A percentile compares a stretch with the other conserved stretches of the same genome.
phyloP scores from a whole-genome alignment of 768 basidiomycete species.

The Mycena polygramma region DNA sequence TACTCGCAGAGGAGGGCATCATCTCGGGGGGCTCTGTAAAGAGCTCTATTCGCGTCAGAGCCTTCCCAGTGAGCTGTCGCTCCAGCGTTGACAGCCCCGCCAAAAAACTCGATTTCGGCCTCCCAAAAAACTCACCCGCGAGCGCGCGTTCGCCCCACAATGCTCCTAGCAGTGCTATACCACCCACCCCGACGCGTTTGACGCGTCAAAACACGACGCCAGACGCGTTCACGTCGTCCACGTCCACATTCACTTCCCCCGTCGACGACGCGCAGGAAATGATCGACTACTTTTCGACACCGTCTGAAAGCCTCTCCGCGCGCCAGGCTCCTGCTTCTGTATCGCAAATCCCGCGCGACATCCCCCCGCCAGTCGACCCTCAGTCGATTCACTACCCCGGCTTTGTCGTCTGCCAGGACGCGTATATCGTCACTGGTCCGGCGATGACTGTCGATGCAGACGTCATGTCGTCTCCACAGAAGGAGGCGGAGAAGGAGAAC shows the following conservation, averaged over 20 bases:
- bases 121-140: slow-evolving; percentile 47
- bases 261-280: slow-evolving; percentile 33
- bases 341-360: slow-evolving; percentile 51
- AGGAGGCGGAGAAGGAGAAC: slow-evolving; percentile 71
- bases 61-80: slow-evolving; percentile 55
- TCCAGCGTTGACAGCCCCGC: slow-evolving; percentile 58
- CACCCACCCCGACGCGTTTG: slow-evolving; percentile 34
- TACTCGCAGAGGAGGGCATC: slow-evolving; percentile 68
- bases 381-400: slow-evolving; percentile 78
- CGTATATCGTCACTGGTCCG: slow-evolving; percentile 42
- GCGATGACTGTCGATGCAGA: slow-evolving; percentile 13
- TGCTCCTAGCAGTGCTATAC: slow-evolving; percentile 26
- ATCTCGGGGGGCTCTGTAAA: slow-evolving; percentile 54
- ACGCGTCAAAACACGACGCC: slow-evolving; percentile 34
- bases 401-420: slow-evolving; percentile 69
- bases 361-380: slow-evolving; percentile 59
- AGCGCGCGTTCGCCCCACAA: slow-evolving; percentile 25
- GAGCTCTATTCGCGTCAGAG: slow-evolving; percentile 57
- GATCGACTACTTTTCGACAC: slow-evolving; percentile 43
- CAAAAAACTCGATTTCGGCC: slow-evolving; percentile 66
- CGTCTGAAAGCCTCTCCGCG: slow-evolving; percentile 29
- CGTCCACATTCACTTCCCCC: slow-evolving; percentile 11
- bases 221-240: slow-evolving; percentile 25
- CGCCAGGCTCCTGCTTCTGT: slow-evolving; percentile 35
- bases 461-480: slow-evolving; percentile 29